Base-by-base conservation (phyloP, 2,329 filamentous ascomycete genomes). In the Verticillium klebahnii region DNA sequence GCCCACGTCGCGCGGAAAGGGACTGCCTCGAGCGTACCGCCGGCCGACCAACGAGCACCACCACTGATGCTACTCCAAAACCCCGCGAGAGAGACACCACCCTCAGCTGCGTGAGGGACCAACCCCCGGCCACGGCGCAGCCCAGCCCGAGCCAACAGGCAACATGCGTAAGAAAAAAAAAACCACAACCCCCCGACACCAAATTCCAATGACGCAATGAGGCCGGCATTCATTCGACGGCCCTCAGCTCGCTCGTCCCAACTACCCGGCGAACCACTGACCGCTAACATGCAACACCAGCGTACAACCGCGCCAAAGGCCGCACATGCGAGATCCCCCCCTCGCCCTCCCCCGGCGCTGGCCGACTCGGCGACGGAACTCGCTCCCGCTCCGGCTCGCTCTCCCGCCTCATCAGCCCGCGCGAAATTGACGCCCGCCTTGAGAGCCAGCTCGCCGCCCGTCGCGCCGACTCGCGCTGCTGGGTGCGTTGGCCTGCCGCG, bases 291-390 rank as follows among this genome's bases (percentile, higher is more conserved):
- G 45, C n/a, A 52, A 3, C 45, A 52, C 17, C 56, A 58, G 57
- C 57, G 15, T 58, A 58, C 39, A 58, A 45, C 36, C 57, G 57
- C 39, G 25, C 57, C 25, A 58, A 58, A 32, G 57, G 57, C 39
- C 57, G 57, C 57, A 58, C 57, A 17, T 17, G 25, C 57, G 57
- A 58, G 57, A 58, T 58, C 57, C 57, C 57, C 14, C 37, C 57
- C 12, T 50, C 57, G 12, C 57, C 57, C 8, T 58, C 57, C 37
- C 37, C 57, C 14, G 57, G 57, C 19, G n/a, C n/a, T 25, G 12
- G 25, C 55, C 31, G 55, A 12, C 11, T 34, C 23, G 8, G 31
- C 9, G 37, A 50, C 57, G 37, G 19, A 3, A 3, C 5, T 32
- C 31, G 25, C 57, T 40, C n/a, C 9, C 57, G 57, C 57, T 25